Evolutionary conservation across 371 early-diverging fungal species (phyloP), one percentile per base, ranked within the genome.

Genomic region (Mortierella sp.): DNA sequence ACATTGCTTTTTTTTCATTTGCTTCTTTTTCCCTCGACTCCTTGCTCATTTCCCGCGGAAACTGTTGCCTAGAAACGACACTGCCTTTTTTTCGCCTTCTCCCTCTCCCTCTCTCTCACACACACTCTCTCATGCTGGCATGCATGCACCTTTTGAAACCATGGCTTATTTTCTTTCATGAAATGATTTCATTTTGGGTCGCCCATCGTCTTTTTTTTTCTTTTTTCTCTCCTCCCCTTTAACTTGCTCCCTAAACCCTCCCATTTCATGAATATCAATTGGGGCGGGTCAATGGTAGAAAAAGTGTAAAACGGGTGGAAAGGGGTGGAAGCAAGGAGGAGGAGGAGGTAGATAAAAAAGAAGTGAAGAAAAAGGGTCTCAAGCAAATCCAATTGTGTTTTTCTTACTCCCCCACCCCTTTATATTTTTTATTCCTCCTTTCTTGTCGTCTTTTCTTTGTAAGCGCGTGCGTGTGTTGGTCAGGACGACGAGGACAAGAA

Each of bases 121-220:
- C 42, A 3, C 5, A 3, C 42, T 38, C 42, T n/a, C 7, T n/a
- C n/a, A n/a, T 28, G 31, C 31, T 60, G 60, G 31, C 31, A 16
- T 14, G 65, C 65, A 65, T 65, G 65, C 65, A 65, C 38, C 14
- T 21, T 38, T 19, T 65, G 65, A 65, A 65, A 65, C 28, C 58
- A n/a, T 57, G n/a, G 11, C 10, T 57, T 24, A 54, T 5, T 57
- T 19, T 57, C 11, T 26, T 57, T 26, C 11, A 11, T 11, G 26
- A n/a, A 11, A 57, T 8, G 42, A 38, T 38, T 38, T 38, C 42
- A 38, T 38, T 38, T 57, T 26, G n/a, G 11, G 57, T 57, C 26
- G 57, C 24, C 57, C 57, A 26, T 26, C 57, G 26, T 26, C 42
- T 48, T 14, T 14, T 31, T 31, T 28, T 58, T 58, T 34, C 1